phyloP scores from a whole-genome alignment of 2,329 filamentous ascomycete genomes.

The Colletotrichum graminicola region DNA sequence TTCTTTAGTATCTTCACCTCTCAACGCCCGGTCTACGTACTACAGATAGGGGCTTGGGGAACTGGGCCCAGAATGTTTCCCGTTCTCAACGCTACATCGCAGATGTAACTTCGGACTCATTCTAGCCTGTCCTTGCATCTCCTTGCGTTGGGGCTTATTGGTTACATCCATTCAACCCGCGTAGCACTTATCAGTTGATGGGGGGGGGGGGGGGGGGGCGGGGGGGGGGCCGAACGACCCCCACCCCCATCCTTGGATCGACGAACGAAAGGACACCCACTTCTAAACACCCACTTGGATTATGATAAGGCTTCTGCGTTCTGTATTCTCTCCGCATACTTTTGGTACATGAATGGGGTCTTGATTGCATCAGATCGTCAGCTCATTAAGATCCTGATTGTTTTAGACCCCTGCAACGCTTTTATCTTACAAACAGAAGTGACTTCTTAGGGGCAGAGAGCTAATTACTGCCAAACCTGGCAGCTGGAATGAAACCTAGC shows the following conservation, averaged over 20 bases:
- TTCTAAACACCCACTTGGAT: not conserved
- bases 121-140: not conserved
- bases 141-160: not conserved
- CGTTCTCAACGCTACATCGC: not conserved
- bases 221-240: no score
- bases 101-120: not conserved
- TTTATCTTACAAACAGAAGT: not conserved
- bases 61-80: no score
- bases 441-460: not conserved
- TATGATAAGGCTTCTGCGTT: not conserved
- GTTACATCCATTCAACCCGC: not conserved
- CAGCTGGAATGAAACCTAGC: not conserved
- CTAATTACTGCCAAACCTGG: not conserved
- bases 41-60: not conserved
- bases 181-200: not conserved
- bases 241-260: conserved; percentile 22
- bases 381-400: not conserved
- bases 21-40: not conserved
- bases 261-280: not conserved
- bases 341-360: not conserved
- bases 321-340: no score
- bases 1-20: not conserved
- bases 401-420: not conserved
- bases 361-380: no score
- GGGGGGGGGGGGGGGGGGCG: no score